Conservation (phyloP, 768 basidiomycete species). For the Tulasnella calospora region DNA sequence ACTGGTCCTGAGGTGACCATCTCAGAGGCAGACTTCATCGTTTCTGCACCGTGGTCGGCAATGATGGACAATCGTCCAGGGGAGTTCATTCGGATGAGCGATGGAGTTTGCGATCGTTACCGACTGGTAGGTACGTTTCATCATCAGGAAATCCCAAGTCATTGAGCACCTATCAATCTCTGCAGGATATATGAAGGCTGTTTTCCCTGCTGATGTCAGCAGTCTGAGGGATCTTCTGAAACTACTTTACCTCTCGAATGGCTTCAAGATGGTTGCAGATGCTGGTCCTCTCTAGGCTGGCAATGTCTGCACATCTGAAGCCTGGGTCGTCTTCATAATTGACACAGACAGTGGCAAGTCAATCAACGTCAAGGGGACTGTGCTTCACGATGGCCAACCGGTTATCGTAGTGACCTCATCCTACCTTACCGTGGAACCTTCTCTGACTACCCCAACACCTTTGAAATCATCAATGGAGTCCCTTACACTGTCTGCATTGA, state of each 20-base stretch:
- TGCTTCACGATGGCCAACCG: constrained; percentile 67
- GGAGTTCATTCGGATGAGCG: constrained; percentile 54
- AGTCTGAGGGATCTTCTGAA: constrained; percentile 94
- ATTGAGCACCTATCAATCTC: constrained; percentile 20
- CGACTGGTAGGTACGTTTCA: constrained; percentile 85
- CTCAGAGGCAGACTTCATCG: constrained; percentile 62
- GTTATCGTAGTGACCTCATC: constrained; percentile 92
- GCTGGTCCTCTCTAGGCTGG: constrained; percentile 72
- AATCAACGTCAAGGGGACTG: constrained; percentile 82
- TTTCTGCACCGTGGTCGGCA: constrained; percentile 91
- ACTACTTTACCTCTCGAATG: constrained; percentile 95
- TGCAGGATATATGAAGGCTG: constrained; percentile 97
- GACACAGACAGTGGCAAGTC: constrained; percentile 90
- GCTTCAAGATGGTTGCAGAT: constrained; percentile 83
- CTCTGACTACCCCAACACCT: constrained; percentile 90
- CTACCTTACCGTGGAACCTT: constrained; percentile 98
- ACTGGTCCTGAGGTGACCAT: constrained; percentile 82
- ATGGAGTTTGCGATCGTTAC: constrained; percentile 99
- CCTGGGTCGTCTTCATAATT: constrained; percentile 79
- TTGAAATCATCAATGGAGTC: constrained; percentile 84
- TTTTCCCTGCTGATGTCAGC: constrained; percentile 88
- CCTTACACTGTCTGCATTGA: constrained; percentile 76
- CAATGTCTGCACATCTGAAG: constrained; percentile 85
- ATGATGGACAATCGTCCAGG: constrained; percentile 89
- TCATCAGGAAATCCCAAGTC: background rate